A percentile compares a stretch with the other conserved stretches of the same genome.
Conservation (phyloP, 192 early-diverging fungal species). For the Chytriomyces confervae region DNA sequence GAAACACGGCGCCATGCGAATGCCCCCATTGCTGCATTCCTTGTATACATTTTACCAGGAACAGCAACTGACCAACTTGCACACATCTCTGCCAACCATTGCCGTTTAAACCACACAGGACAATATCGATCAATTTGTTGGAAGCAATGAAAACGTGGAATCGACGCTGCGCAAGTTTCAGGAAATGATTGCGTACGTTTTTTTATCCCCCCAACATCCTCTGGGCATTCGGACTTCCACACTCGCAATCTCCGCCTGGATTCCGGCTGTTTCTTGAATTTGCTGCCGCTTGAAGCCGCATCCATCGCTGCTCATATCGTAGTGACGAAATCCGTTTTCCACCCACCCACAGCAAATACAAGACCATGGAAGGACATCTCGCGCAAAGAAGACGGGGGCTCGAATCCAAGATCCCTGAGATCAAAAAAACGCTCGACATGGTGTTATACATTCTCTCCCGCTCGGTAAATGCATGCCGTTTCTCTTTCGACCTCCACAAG, state of each 20-base stretch:
- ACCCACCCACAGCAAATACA: slow-evolving; percentile 82
- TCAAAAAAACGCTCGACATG: slow-evolving; percentile 89
- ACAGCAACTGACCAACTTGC: too few species aligned
- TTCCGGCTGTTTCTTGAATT: background rate
- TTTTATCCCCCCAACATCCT: background rate
- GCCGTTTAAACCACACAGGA: slow-evolving; percentile 55
- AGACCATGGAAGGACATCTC: slow-evolving; percentile 94
- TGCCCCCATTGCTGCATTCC: background rate
- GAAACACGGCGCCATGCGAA: background rate
- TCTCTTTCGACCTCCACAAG: background rate
- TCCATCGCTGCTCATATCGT: background rate
- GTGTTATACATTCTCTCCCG: slow-evolving; percentile 75
- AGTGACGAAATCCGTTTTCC: background rate
- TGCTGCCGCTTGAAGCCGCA: background rate
- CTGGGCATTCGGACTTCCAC: background rate
- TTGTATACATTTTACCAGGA: background rate
- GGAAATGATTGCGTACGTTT: slow-evolving; percentile 80
- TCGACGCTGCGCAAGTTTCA: slow-evolving; percentile 89
- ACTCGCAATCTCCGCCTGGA: background rate
- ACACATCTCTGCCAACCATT: too few species aligned
- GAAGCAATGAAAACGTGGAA: slow-evolving; percentile 72
- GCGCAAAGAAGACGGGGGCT: slow-evolving; percentile 82
- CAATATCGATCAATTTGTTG: slow-evolving; percentile 87
- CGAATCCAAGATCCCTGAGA: slow-evolving; percentile 94
- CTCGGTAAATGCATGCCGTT: slow-evolving; percentile 7